A percentile compares a stretch with the other conserved stretches of the same genome.
Conservation (phyloP, 345 rosid genomes). For the Kandelia obovata region DNA sequence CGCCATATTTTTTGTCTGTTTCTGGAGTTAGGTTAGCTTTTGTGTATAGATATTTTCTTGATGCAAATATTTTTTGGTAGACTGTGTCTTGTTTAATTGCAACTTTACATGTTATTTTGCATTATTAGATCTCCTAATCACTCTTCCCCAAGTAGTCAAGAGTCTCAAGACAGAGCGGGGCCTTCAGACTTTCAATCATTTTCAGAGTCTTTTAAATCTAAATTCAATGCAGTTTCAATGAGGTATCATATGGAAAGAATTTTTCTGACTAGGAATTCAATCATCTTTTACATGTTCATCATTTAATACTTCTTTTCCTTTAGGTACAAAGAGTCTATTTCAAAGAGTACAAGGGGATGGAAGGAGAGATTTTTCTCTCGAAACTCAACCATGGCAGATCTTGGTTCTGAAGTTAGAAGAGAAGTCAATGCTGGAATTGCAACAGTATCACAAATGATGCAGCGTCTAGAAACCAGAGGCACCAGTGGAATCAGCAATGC, state of each 20-base stretch:
- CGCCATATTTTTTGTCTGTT: not conserved
- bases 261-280: not conserved
- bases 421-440: slow-evolving; percentile 87
- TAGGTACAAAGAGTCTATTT: slow-evolving; percentile 90
- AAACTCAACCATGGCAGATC: slow-evolving; percentile 62
- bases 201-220: slow-evolving; percentile 80
- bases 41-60: slow-evolving; percentile 3
- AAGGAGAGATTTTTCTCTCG: slow-evolving; percentile 86
- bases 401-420: slow-evolving; percentile 79
- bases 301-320: not conserved
- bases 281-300: not conserved
- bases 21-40: not conserved
- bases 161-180: slow-evolving; percentile 56
- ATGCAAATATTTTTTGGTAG: not conserved
- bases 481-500: slow-evolving; percentile 4
- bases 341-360: slow-evolving; percentile 93
- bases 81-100: not conserved
- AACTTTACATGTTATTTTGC: slow-evolving; percentile 7
- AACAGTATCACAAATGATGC: slow-evolving; percentile 85
- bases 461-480: slow-evolving; percentile 48
- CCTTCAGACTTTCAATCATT: slow-evolving; percentile 83
- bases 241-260: slow-evolving; percentile 40
- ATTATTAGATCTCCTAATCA: slow-evolving; percentile 48
- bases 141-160: slow-evolving; percentile 52
- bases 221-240: slow-evolving; percentile 66